Base-by-base conservation (phyloP, 1,284 basidiomycete species). In the Irpex rosettiformis region DNA sequence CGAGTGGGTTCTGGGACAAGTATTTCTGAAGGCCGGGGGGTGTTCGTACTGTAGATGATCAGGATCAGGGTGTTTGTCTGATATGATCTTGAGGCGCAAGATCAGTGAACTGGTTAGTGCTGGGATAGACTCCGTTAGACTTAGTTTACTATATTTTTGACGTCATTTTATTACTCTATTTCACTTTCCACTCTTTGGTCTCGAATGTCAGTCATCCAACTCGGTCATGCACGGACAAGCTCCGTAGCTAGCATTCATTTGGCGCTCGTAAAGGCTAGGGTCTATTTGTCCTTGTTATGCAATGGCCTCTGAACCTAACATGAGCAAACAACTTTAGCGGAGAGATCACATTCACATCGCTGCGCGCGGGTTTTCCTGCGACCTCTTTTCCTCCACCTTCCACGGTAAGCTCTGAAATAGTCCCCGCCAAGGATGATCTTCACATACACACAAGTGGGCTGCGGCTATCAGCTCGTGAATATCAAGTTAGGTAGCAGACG, bases 1-100 rank as follows among this genome's bases (percentile, higher is more conserved):
- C 91, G 4, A 63, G 60, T 33, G 85, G 86, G 6, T 93, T 93
- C 72, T 94, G 91, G 91, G 84, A 92, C 66, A 78, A 77, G 65
- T 93, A 89, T 71, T 76, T 91, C 56, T 85, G 67, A 65, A n/a
- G 16, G 10, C 16, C 22, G 6, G 11, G 33, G n/a, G 33, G 33
- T 40, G 33, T 13, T 40, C 13, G n/a, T 40, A 11, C n/a, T 18
- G 21, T 49, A 13, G 21, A 49, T 49, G 47, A 49, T 22, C 25
- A 49, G 21, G 33, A 40, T 40, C 33, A 40, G 33, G 11, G n/a
- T n/a, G 33, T 40, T 40, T 40, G n/a, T 40, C 33, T 40, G 33
- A 40, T 40, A 40, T 40, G 33, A 40, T 40, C 33, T 40, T 40
- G 33, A n/a, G n/a, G 33, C 33, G 11, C 33, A 40, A 40, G 13